Conservation (phyloP, 345 rosid genomes). For the Abelmoschus esculentus region DNA sequence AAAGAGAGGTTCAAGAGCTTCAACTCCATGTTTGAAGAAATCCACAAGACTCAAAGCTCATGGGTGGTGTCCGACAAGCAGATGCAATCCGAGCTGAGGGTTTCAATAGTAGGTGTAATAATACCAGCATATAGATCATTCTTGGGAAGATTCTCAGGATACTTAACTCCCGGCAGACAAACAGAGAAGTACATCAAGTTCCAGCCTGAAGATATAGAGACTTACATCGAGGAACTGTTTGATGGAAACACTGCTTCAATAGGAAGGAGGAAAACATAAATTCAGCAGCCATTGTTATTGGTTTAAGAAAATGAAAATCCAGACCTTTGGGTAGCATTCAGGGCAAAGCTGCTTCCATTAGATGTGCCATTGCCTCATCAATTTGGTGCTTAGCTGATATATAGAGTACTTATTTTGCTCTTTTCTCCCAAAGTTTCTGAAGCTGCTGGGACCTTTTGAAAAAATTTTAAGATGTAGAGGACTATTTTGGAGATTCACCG, state of each 20-base stretch:
- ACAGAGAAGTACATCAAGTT: conserved; percentile 76
- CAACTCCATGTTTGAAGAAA: conserved; percentile 77
- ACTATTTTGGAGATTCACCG: too few species aligned
- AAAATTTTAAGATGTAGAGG: too few species aligned
- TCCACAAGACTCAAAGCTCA: conserved; percentile 71
- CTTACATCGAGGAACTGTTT: conserved; percentile 62
- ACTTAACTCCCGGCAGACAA: conserved; percentile 72
- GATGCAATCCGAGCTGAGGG: conserved; percentile 86
- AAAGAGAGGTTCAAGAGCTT: conserved; percentile 90
- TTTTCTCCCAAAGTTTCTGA: background rate
- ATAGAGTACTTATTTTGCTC: background rate
- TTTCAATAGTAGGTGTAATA: conserved; percentile 66
- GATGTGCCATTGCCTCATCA: background rate
- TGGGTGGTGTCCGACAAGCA: conserved; percentile 92
- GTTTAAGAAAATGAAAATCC: background rate
- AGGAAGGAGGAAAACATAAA: conserved; percentile 42
- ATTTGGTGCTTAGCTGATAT: background rate
- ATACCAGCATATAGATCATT: conserved; percentile 83
- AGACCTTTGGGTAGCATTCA: background rate
- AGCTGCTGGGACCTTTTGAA: conserved; percentile 1
- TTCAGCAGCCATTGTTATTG: background rate
- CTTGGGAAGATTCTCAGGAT: conserved; percentile 63
- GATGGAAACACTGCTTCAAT: conserved; percentile 50
- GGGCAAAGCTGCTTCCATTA: background rate
- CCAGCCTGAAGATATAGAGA: conserved; percentile 89